Evolutionary conservation across 78 protist genomes (phyloP).

Genomic region (Planoprotostelium fungivorum): DNA sequence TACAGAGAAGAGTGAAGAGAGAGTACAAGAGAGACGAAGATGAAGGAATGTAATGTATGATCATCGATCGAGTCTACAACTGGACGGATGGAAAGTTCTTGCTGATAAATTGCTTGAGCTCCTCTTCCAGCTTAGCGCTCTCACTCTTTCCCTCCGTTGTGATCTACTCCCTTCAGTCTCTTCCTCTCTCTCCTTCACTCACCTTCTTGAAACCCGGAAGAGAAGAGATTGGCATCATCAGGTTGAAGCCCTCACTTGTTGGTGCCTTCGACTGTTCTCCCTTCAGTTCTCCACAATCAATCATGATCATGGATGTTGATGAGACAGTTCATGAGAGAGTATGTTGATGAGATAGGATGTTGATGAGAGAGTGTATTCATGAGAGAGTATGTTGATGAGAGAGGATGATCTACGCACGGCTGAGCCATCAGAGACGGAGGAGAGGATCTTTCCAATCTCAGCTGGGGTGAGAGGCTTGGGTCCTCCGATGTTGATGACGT

Average conservation of each 20-base stretch:
- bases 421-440: background rate
- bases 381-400: too few relatives aligned
- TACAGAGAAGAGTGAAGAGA: too few relatives aligned
- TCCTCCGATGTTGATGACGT: background rate
- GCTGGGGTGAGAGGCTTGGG: background rate
- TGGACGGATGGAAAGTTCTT: background rate
- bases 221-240: background rate
- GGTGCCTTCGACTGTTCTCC: background rate
- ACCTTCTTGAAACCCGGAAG: background rate
- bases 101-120: background rate
- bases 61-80: too few relatives aligned
- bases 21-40: too few relatives aligned
- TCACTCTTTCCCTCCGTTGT: background rate
- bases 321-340: too few relatives aligned
- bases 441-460: background rate
- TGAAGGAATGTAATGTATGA: too few relatives aligned
- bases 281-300: too few relatives aligned
- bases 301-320: too few relatives aligned
- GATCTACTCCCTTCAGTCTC: background rate
- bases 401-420: background rate
- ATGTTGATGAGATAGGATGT: too few relatives aligned
- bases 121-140: background rate
- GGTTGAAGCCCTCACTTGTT: background rate
- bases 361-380: too few relatives aligned
- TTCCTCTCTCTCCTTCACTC: background rate